Evolutionary conservation across 192 early-diverging fungal genomes (phyloP).

Genomic region (Tieghemiomyces parasiticus): DNA sequence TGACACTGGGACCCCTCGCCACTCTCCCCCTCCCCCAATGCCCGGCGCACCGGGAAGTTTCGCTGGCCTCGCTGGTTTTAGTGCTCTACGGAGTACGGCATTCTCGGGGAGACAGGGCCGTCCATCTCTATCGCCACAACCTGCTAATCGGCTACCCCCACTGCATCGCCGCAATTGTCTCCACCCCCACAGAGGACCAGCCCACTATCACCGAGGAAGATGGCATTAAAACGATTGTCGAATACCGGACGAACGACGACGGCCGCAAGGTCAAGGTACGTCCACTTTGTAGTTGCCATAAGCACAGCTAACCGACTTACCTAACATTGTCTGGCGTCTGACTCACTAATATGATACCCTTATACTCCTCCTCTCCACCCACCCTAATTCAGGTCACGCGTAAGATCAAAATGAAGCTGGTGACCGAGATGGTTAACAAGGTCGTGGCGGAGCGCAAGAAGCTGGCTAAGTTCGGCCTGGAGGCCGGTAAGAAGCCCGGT

Average conservation of each 20-base stretch:
- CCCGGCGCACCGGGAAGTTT: not conserved
- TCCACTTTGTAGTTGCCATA: not conserved
- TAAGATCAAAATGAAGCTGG: constrained; percentile 61
- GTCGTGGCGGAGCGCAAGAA: constrained; percentile 77
- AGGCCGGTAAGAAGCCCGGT: constrained; percentile 55
- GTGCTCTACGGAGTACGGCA: not conserved
- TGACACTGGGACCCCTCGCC: not conserved
- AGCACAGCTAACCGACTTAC: not conserved
- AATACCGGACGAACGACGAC: constrained; percentile 74
- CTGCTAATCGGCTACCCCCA: not conserved
- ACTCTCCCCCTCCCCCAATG: not conserved
- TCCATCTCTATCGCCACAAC: not conserved
- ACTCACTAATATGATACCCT: not conserved
- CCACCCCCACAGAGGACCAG: constrained; percentile 23
- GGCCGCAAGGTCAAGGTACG: constrained; percentile 80
- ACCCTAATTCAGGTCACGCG: constrained; percentile 43
- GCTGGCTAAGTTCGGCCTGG: constrained; percentile 83
- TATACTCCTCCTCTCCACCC: not conserved
- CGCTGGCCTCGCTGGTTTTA: not conserved
- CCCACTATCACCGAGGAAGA: constrained; percentile 40
- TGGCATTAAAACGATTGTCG: constrained; percentile 67
- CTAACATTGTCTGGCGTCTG: not conserved
- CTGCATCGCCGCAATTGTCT: constrained; percentile 5
- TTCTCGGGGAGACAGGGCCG: not conserved
- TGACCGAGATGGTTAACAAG: constrained; percentile 70